These are phyloP conservation scores for Lepiota subincarnata DNA, from an alignment of 768 basidiomycete species.

Conservation along the genomic window DNA sequence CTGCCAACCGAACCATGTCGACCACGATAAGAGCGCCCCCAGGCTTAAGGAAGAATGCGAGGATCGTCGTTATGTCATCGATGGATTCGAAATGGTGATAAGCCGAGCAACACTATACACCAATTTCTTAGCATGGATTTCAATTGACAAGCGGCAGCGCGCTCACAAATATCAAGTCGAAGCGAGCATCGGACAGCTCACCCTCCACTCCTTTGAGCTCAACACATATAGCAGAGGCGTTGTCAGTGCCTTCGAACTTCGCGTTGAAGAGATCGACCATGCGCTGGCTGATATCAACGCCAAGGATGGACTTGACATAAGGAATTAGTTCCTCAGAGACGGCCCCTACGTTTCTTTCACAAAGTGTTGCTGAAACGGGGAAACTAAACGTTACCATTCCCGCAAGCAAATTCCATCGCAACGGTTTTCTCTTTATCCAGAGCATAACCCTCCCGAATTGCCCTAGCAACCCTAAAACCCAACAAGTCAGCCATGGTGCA, in stretches of 20 bases:
- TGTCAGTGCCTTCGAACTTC: conserved; percentile 42
- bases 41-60: conserved; percentile 58
- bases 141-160: background rate
- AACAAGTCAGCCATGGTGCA: background rate
- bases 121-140: background rate
- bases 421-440: conserved; percentile 50
- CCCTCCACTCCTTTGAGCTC: conserved; percentile 39
- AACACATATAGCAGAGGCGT: conserved; percentile 52
- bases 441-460: conserved; percentile 30
- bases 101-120: conserved; percentile 48
- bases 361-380: background rate
- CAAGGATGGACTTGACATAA: conserved; percentile 54
- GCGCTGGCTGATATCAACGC: conserved; percentile 64
- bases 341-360: conserved; percentile 36
- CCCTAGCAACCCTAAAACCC: conserved; percentile 22
- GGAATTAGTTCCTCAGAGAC: conserved; percentile 53
- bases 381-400: conserved; percentile 42
- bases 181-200: conserved; percentile 45
- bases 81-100: conserved; percentile 65
- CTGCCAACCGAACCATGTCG: conserved; percentile 33
- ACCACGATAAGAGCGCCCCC: conserved; percentile 56
- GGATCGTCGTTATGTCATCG: conserved; percentile 43
- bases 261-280: conserved; percentile 62
- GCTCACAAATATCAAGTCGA: conserved; percentile 63
- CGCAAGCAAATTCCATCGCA: conserved; percentile 69